These are phyloP conservation scores for Pelargonium fulgidum DNA, from an alignment of 441 rosid species.

Conservation along the genomic window DNA sequence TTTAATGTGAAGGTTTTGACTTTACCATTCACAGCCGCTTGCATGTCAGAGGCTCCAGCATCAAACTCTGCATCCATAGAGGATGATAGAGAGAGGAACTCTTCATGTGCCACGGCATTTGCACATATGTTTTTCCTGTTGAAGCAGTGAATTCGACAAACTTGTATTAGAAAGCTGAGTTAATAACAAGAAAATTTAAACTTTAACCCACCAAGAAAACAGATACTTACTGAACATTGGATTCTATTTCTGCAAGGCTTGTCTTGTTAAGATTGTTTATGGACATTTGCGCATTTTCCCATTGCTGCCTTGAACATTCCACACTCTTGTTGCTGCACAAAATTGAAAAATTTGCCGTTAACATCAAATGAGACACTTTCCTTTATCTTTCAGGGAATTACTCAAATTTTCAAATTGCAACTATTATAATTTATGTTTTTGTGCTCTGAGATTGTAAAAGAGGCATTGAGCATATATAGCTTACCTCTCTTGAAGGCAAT, in stretches of 20 bases:
- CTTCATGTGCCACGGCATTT: slow-evolving; percentile 33
- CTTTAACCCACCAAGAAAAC: slow-evolving; percentile 6
- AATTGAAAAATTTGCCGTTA: neutral
- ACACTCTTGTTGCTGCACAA: slow-evolving; percentile 47
- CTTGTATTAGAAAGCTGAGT: neutral
- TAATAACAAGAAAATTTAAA: neutral
- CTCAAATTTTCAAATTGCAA: neutral
- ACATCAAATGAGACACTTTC: neutral
- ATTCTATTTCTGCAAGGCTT: slow-evolving; percentile 34
- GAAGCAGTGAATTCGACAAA: slow-evolving; percentile 13
- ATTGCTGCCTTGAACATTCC: slow-evolving; percentile 39
- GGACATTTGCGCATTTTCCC: slow-evolving; percentile 47
- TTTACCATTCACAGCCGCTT: slow-evolving; percentile 50
- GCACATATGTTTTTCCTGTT: slow-evolving; percentile 41
- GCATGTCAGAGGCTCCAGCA: slow-evolving; percentile 32
- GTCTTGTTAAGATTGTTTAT: slow-evolving; percentile 32
- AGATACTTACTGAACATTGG: slow-evolving; percentile 35
- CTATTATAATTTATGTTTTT: neutral
- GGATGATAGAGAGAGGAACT: slow-evolving; percentile 39
- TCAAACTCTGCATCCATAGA: slow-evolving; percentile 37
- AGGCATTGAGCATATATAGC: neutral
- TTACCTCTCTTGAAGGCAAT: slow-evolving; percentile 59
- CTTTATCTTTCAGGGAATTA: neutral
- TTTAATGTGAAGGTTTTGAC: neutral
- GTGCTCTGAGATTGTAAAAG: neutral